Percentiles rank a stretch among this genome's conserved stretches.
phyloP scores from a whole-genome alignment of 2,329 filamentous ascomycete genomes.

The Xylariaceae sp. region DNA sequence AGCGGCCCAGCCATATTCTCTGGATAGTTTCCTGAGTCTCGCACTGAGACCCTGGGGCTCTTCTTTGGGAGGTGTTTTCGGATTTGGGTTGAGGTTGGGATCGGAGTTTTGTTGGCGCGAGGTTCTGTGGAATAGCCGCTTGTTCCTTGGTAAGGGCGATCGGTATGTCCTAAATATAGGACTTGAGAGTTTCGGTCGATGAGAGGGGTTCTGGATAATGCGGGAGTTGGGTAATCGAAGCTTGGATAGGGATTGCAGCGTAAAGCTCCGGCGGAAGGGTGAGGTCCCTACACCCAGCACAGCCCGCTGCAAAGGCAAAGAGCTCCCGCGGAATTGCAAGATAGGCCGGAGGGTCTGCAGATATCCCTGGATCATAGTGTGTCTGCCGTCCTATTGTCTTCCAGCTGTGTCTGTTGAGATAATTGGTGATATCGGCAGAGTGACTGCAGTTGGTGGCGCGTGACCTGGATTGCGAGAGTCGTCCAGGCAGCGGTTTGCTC shows the following conservation, averaged over 20 bases:
- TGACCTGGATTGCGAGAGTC: too few relatives aligned
- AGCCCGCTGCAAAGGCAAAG: constrained; percentile 15
- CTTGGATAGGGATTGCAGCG: constrained; percentile 2
- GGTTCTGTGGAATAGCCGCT: constrained; percentile 25
- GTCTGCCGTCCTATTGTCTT: constrained; percentile 2
- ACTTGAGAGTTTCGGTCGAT: constrained; percentile 15
- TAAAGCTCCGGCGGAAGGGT: constrained; percentile 17
- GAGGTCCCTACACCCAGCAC: constrained; percentile 16
- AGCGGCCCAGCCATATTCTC: constrained; percentile 92
- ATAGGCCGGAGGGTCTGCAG: constrained; percentile 12
- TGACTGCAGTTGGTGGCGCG: too few relatives aligned
- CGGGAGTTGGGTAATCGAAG: constrained; percentile 8
- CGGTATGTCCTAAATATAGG: constrained; percentile 11
- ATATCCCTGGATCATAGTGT: constrained; percentile 16
- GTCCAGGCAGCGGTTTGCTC: too few relatives aligned
- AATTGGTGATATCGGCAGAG: too few relatives aligned
- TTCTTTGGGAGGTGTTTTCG: constrained; percentile 15
- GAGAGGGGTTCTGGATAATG: constrained; percentile 4
- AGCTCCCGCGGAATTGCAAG: constrained; percentile 10
- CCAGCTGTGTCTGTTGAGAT: too few relatives aligned
- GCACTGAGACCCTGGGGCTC: constrained; percentile 54
- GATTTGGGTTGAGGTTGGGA: constrained; percentile 19
- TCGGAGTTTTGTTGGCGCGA: constrained; percentile 24
- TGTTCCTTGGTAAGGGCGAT: constrained; percentile 15
- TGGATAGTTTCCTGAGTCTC: constrained; percentile 75